These are phyloP conservation scores for Phialophora expanda DNA, from an alignment of 2,329 filamentous ascomycete species.

Conservation along the genomic window DNA sequence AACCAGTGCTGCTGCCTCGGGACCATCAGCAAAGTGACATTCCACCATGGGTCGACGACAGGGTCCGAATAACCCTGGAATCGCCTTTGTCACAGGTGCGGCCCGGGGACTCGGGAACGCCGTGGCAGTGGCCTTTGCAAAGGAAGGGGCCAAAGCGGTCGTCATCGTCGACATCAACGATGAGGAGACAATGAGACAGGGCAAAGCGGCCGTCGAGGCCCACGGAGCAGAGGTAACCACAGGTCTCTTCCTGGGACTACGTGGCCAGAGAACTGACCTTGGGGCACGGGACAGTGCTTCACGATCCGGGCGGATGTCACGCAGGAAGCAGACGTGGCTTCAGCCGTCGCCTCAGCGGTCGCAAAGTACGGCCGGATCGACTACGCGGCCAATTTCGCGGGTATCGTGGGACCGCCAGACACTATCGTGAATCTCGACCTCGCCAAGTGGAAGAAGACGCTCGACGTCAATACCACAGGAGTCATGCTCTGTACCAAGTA, in stretches of 20 bases:
- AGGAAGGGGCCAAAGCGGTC: slow-evolving; percentile 48
- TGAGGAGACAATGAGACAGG: slow-evolving; percentile 24
- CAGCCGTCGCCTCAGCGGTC: slow-evolving; percentile 27
- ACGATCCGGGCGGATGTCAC: slow-evolving; percentile 33
- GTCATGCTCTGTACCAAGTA: slow-evolving; percentile 96
- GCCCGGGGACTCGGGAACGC: slow-evolving; percentile 46
- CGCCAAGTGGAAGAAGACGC: slow-evolving; percentile 89
- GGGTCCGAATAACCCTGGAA: slow-evolving; percentile 24
- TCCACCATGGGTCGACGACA: slow-evolving; percentile 19
- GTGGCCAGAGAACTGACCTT: neutral
- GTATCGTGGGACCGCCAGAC: slow-evolving; percentile 59
- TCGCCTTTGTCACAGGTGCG: slow-evolving; percentile 48
- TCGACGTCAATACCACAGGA: slow-evolving; percentile 93
- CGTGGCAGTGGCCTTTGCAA: slow-evolving; percentile 44
- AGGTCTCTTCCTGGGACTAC: too few relatives aligned
- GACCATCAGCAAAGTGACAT: slow-evolving; percentile 17
- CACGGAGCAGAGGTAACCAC: slow-evolving; percentile 28
- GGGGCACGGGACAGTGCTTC: slow-evolving; percentile 5
- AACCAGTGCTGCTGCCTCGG: neutral
- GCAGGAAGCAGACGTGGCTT: slow-evolving; percentile 30
- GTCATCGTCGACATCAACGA: slow-evolving; percentile 41
- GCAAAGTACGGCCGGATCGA: slow-evolving; percentile 62
- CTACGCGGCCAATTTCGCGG: slow-evolving; percentile 95
- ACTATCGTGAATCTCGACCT: slow-evolving; percentile 52
- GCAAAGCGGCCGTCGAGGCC: slow-evolving; percentile 26